phyloP scores from a whole-genome alignment of 2,329 filamentous ascomycete genomes.

The Tolypocladium nubicola region DNA sequence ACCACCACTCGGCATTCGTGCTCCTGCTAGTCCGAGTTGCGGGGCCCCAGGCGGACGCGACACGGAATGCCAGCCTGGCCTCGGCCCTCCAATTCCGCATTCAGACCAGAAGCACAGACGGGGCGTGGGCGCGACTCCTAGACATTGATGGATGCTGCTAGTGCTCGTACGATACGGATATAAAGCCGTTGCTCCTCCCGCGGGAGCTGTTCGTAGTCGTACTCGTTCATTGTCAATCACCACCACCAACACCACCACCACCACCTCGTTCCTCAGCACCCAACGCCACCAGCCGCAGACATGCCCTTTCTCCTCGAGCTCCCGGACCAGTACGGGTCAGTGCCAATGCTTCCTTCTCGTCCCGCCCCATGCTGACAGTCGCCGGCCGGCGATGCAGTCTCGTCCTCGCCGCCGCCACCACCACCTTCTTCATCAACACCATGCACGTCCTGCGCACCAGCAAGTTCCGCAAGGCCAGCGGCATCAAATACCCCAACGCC shows the following conservation, averaged over 20 bases:
- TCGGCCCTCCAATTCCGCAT: background rate
- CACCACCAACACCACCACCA: background rate
- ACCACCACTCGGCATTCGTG: background rate
- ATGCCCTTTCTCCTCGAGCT: conserved; percentile 35
- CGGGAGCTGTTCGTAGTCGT: background rate
- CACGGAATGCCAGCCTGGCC: background rate
- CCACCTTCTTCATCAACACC: conserved; percentile 47
- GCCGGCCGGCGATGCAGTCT: conserved; percentile 33
- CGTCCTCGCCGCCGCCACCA: conserved; percentile 46
- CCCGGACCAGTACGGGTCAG: conserved; percentile 41
- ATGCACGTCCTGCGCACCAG: conserved; percentile 39
- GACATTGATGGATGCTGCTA: background rate
- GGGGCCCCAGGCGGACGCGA: background rate
- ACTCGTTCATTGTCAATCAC: background rate
- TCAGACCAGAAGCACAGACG: too few relatives aligned
- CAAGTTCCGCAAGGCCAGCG: conserved; percentile 38
- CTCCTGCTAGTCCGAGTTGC: background rate
- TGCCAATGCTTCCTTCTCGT: background rate
- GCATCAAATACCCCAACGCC: conserved; percentile 44
- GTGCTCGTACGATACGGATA: background rate
- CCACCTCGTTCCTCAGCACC: background rate
- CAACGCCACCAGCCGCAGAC: conserved; percentile 9
- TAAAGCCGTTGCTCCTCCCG: background rate
- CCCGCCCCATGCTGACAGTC: background rate
- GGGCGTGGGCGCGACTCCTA: background rate